Base-by-base conservation (phyloP, 352 stramenopile species). In the Phytopythium cucurbitacearum region DNA sequence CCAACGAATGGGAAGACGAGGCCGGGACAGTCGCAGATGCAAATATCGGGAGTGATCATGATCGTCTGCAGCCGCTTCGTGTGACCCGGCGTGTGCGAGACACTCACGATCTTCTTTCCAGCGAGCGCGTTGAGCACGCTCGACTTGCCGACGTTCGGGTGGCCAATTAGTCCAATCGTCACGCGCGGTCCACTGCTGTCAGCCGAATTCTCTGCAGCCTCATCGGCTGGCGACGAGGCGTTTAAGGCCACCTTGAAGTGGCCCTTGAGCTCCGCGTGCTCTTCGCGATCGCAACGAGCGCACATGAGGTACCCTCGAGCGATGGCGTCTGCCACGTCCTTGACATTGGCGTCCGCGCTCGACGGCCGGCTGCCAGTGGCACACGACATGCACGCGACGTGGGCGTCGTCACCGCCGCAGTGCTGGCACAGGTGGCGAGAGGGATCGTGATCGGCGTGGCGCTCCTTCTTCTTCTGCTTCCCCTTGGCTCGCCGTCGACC, bases 71-170 rank as follows among this genome's bases (percentile, higher is more conserved):
- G 68, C 34, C 80, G 66, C 65, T 94, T 94, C 33, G 85, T 95
- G 56, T 95, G 83, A 11, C 85, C 85, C 5, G 85, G 83, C 1
- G 84, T 94, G 63, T 93, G 85, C 40, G 84, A 94, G 10, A 92
- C 85, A 51, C 82, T 94, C 47, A 91, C 83, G 47, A 92, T 80
- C 53, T 95, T 95, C 63, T 93, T 94, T 47, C 83, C 84, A 2
- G 79, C 80, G 13, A 95, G 65, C 7, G 84, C 83, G 44, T 95
- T 95, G 32, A 95, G 65, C 28, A 95, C 77, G 53, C 84, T 94
- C 15, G 81, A 93, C 57, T 95, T 95, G 53, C 85, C 85, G n/a
- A 94, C 84, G 56, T 95, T 95, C 34, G 84, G 85, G 48, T 95
- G 82, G 9, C 87, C 88, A 37, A 95, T 90, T n/a, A 97, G 67